Conservation (phyloP, 768 basidiomycete genomes). For the Kwoniella europaea region DNA sequence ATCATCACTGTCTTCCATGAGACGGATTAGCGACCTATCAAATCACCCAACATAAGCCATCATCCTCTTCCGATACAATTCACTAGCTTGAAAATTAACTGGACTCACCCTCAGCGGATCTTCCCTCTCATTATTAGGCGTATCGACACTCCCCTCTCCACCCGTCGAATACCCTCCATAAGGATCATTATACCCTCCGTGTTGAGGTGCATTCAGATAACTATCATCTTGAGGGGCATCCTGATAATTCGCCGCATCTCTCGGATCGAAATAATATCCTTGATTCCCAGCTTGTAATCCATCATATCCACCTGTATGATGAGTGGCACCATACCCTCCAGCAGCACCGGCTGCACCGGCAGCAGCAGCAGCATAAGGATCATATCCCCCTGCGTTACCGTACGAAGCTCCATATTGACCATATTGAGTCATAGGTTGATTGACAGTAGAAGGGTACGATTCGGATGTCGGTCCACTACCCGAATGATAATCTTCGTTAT, state of each 20-base stretch:
- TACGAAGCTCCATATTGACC: conserved; percentile 54
- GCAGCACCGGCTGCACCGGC: conserved; percentile 19
- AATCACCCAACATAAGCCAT: background rate
- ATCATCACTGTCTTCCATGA: background rate
- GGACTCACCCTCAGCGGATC: conserved; percentile 51
- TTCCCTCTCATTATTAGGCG: conserved; percentile 38
- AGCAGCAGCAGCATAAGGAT: conserved; percentile 48
- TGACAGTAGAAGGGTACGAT: conserved; percentile 49
- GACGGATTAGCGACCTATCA: conserved; percentile 45
- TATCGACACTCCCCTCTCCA: conserved; percentile 39
- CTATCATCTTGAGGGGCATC: conserved; percentile 24
- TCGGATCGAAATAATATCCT: conserved; percentile 50
- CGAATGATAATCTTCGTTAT: conserved; percentile 40
- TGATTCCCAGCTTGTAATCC: conserved; percentile 27
- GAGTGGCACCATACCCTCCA: conserved; percentile 26
- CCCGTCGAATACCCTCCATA: conserved; percentile 41
- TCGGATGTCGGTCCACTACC: conserved; percentile 36
- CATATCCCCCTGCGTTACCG: conserved; percentile 53
- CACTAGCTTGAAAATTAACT: background rate
- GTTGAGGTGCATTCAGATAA: conserved; percentile 20
- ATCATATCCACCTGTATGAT: conserved; percentile 34
- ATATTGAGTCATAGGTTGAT: conserved; percentile 56
- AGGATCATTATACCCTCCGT: conserved; percentile 23
- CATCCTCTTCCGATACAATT: background rate
- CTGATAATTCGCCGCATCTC: conserved; percentile 35